These are phyloP conservation scores for Trifolium dubium DNA, from an alignment of 306 rosid species.

Conservation along the genomic window DNA sequence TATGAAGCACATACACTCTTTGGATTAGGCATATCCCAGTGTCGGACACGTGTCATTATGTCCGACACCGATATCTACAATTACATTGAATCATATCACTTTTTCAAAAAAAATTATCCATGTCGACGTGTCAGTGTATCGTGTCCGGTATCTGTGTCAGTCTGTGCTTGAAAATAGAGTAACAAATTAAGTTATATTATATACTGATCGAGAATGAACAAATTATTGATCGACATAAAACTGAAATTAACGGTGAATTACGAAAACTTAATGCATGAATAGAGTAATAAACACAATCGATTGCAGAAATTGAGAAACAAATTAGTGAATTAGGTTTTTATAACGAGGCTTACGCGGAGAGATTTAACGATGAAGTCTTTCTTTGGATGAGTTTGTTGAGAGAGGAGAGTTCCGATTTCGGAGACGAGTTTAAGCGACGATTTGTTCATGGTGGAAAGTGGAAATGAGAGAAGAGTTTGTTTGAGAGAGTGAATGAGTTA, in stretches of 20 bases:
- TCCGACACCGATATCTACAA: too few relatives aligned
- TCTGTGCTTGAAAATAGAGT: too few relatives aligned
- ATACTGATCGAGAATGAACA: too few relatives aligned
- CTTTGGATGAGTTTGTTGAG: conserved; percentile 58
- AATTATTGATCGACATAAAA: background rate
- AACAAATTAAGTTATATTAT: too few relatives aligned
- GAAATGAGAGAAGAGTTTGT: background rate
- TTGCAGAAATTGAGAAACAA: background rate
- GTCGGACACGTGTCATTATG: too few relatives aligned
- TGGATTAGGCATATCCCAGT: too few relatives aligned
- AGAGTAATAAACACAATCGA: background rate
- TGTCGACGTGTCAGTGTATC: too few relatives aligned
- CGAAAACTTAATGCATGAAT: background rate
- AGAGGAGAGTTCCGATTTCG: conserved; percentile 64
- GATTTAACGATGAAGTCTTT: conserved; percentile 81
- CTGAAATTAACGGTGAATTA: background rate
- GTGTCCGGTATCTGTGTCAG: too few relatives aligned
- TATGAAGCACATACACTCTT: too few relatives aligned
- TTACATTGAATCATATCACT: too few relatives aligned
- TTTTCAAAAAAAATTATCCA: too few relatives aligned
- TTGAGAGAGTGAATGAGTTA: background rate
- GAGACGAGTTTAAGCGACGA: conserved; percentile 57
- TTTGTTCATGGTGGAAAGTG: conserved; percentile 50
- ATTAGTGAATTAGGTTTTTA: background rate
- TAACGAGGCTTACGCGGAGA: conserved; percentile 55